Evolutionary conservation across 805 yeast genomes (phyloP).

Genomic region (Saccharomycopsis amapae): DNA sequence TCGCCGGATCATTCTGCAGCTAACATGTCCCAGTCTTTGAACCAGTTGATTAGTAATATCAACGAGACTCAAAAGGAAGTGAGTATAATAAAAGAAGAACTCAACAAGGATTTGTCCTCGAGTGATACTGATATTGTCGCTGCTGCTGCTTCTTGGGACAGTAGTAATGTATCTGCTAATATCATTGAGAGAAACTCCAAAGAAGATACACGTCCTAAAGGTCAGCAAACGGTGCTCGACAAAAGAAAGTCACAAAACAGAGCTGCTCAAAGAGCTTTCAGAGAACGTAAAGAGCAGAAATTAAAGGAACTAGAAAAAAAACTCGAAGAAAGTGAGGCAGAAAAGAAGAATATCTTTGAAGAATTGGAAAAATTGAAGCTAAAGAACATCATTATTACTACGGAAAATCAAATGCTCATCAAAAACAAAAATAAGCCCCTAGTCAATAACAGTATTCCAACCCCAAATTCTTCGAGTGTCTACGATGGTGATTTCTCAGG

Average conservation of each 20-base stretch:
- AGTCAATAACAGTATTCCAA: neutral
- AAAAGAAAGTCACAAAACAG: slow-evolving; percentile 74
- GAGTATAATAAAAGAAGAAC: slow-evolving; percentile 12
- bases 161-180: slow-evolving; percentile 1
- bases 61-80: slow-evolving; percentile 16
- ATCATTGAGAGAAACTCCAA: neutral
- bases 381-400: slow-evolving; percentile 47
- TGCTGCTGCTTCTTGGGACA: neutral
- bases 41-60: slow-evolving; percentile 8
- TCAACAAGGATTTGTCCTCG: neutral
- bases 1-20: slow-evolving; percentile 3
- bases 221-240: slow-evolving; percentile 29
- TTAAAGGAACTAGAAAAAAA: slow-evolving; percentile 60
- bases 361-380: slow-evolving; percentile 46
- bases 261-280: slow-evolving; percentile 82
- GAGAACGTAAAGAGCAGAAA: slow-evolving; percentile 72
- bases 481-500: no score
- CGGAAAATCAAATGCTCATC: slow-evolving; percentile 55
- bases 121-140: neutral
- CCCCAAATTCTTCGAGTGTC: neutral
- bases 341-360: slow-evolving; percentile 38
- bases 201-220: neutral
- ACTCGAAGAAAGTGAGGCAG: slow-evolving; percentile 49
- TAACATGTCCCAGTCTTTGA: slow-evolving; percentile 5
- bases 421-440: slow-evolving; percentile 25